A percentile compares a stretch with the other conserved stretches of the same genome.
Evolutionary conservation across 2,329 filamentous ascomycete species (phyloP).

Genomic region (Tolypocladium endophyticum): DNA sequence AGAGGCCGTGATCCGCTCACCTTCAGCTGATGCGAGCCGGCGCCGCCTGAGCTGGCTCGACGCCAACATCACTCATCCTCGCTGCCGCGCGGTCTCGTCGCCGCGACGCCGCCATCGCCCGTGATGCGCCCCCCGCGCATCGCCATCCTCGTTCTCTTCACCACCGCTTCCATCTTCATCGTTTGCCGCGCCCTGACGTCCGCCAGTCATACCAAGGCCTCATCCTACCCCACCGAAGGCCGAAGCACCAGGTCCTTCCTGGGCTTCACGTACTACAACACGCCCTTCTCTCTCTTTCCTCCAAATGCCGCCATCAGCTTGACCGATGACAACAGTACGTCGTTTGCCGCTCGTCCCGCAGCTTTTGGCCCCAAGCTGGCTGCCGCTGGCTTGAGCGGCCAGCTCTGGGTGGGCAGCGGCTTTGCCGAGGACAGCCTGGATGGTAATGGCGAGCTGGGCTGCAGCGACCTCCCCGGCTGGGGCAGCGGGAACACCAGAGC

Average conservation of each 20-base stretch:
- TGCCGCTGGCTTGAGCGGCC: constrained; percentile 67
- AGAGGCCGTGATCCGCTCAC: neutral
- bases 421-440: constrained; percentile 71
- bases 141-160: constrained; percentile 42
- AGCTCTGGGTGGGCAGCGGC: constrained; percentile 86
- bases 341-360: constrained; percentile 86
- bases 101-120: constrained; percentile 6
- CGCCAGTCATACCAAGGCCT: constrained; percentile 14
- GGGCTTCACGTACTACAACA: constrained; percentile 57
- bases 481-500: constrained; percentile 46
- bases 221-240: constrained; percentile 11
- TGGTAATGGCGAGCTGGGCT: constrained; percentile 79
- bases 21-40: constrained; percentile 1
- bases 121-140: constrained; percentile 45
- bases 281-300: constrained; percentile 81
- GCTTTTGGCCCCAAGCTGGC: constrained; percentile 81
- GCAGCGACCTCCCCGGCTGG: constrained; percentile 91
- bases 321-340: constrained; percentile 96
- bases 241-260: constrained; percentile 16
- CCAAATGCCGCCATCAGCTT: constrained; percentile 93
- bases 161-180: constrained; percentile 42
- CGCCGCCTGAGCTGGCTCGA: constrained; percentile 3
- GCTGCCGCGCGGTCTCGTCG: neutral
- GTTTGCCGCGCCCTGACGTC: constrained; percentile 41
- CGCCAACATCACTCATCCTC: neutral